Conservation (phyloP, 2,329 filamentous ascomycete species). For the Pestalotiopsis sp. region DNA sequence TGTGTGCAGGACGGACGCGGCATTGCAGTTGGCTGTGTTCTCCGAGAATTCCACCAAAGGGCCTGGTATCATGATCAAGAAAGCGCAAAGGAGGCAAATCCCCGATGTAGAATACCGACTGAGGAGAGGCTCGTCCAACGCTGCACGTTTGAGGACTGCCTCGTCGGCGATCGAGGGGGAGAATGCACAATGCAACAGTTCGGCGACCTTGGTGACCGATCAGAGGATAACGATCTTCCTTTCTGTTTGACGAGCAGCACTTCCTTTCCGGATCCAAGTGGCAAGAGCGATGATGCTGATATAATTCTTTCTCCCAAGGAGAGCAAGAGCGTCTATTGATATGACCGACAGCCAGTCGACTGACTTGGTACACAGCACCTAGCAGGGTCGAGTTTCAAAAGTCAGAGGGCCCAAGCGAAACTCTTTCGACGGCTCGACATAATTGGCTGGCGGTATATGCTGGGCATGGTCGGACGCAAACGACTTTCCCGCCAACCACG, state of each 20-base stretch:
- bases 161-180: background rate
- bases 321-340: background rate
- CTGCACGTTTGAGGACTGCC: background rate
- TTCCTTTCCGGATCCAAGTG: background rate
- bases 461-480: background rate
- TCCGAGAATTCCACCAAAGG: constrained; percentile 3
- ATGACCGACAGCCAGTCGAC: background rate
- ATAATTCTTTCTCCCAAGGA: background rate
- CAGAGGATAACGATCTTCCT: background rate
- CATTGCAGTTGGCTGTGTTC: constrained; percentile 1
- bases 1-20: background rate
- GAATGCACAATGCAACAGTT: background rate
- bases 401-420: background rate
- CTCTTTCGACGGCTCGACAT: background rate
- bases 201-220: background rate
- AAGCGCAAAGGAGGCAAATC: background rate
- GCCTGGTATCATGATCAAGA: background rate
- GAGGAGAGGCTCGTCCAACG: constrained; percentile 1
- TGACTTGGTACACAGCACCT: too few relatives aligned
- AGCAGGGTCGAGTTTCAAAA: background rate
- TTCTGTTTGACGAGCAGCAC: background rate
- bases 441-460: background rate
- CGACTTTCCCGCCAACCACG: constrained; percentile 6
- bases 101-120: background rate
- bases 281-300: background rate